These are phyloP conservation scores for Magnusiomyces suaveolens DNA, from an alignment of 1,139 yeast species.

Conservation along the genomic window DNA sequence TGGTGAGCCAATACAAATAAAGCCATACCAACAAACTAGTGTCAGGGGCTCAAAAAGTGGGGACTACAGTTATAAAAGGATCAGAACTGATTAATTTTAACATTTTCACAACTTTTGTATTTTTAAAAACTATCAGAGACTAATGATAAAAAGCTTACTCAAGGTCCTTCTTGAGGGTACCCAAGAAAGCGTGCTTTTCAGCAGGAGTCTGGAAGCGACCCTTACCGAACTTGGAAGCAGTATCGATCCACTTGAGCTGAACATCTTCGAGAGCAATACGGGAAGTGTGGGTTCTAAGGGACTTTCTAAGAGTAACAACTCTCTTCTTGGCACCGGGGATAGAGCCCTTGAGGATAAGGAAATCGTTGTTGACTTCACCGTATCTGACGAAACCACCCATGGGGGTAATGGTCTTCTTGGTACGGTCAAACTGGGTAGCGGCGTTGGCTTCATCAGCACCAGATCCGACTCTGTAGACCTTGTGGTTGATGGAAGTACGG, in stretches of 20 bases:
- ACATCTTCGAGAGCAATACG: slow-evolving; percentile 97
- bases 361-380: slow-evolving; percentile 97
- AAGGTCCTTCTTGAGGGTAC: slow-evolving; percentile 96
- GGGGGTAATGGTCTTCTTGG: slow-evolving; percentile 99
- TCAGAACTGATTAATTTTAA: no score
- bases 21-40: no score
- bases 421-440: slow-evolving; percentile 97
- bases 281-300: slow-evolving; percentile 94
- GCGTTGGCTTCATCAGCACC: slow-evolving; percentile 91
- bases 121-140: no score
- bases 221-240: slow-evolving; percentile 99
- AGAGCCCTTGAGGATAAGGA: slow-evolving; percentile 95
- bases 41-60: no score
- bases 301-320: slow-evolving; percentile 97
- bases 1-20: no score
- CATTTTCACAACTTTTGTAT: no score
- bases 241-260: slow-evolving; percentile 98
- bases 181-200: slow-evolving; percentile 99
- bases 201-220: slow-evolving; percentile 99
- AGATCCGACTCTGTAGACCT: slow-evolving; percentile 98
- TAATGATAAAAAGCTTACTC: slow-evolving; percentile 19
- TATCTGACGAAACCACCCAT: slow-evolving; percentile 99
- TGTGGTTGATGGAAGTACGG: slow-evolving; percentile 99
- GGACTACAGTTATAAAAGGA: no score
- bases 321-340: slow-evolving; percentile 99